Base-by-base conservation (phyloP, 768 basidiomycete species). In the Sarcodon sp. region DNA sequence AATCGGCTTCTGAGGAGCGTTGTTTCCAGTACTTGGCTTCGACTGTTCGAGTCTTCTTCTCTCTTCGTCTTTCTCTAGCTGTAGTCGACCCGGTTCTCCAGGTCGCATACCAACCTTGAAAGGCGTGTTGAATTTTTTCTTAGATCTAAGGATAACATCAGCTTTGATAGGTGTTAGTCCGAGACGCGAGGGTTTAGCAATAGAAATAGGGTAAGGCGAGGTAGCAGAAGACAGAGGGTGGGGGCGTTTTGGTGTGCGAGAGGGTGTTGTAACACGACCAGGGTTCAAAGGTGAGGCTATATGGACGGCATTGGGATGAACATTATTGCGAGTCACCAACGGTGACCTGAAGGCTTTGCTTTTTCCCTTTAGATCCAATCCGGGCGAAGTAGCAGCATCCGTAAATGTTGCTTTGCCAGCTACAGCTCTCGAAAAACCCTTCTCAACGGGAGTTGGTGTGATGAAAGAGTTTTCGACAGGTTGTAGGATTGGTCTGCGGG, bases 71-170 rank as follows among this genome's bases (percentile, higher is more conserved):
- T 45, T 47, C 34, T 49, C 54, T 1, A 61, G 49, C 37, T 53
- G 43, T 15, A 21, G 39, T 13, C 60, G 47, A 1, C 59, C 61
- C 1, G 56, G 54, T 21, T 62, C 60, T 10, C 61, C 60, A 12
- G 61, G 62, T 21, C 47, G 43, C 55, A 64, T 53, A 0, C 61
- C 62, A 9, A 49, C 35, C 49, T 64, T 64, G 52, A 63, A 64
- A 8, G 63, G 63, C 4, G 62, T 64, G 0, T 48, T 43, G 43
- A 64, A 64, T 39, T 51, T 54, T 12, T 41, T 41, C 8, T 4
- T 13, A 13, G 39, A 41, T 41, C 11, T 27, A 9, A 4, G 37
- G 6, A 13, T 13, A 31, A 44, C 43, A 44, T 12, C 4, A 6
- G 16, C 16, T 44, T 21, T 12, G 21, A 27, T 27, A 27, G 21